These are phyloP conservation scores for Blastobotrys americana DNA, from an alignment of 805 yeast species.

Conservation along the genomic window DNA sequence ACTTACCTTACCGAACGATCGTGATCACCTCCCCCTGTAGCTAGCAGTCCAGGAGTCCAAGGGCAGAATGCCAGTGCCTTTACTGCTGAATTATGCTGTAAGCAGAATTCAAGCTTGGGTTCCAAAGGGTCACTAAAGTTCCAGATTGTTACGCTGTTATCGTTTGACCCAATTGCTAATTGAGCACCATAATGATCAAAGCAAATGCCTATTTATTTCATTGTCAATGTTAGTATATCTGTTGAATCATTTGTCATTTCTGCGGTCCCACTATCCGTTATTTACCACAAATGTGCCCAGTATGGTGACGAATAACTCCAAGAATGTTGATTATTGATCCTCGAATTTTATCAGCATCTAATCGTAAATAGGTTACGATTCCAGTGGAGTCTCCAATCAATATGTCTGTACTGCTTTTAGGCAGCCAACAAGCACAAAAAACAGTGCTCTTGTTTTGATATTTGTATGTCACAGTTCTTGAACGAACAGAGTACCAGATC, in stretches of 20 bases:
- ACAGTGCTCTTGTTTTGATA: slow-evolving; percentile 7
- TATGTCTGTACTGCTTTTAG: slow-evolving; percentile 34
- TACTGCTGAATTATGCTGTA: slow-evolving; percentile 78
- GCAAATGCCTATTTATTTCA: slow-evolving; percentile 56
- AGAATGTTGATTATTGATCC: background rate
- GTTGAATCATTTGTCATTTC: no score
- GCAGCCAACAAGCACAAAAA: slow-evolving; percentile 57
- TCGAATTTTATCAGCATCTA: background rate
- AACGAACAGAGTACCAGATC: slow-evolving; percentile 24
- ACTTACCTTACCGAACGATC: slow-evolving; percentile 51
- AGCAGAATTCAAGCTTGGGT: slow-evolving; percentile 41
- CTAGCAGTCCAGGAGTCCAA: slow-evolving; percentile 72
- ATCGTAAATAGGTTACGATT: slow-evolving; percentile 31
- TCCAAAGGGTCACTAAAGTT: slow-evolving; percentile 38
- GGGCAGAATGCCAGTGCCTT: slow-evolving; percentile 89
- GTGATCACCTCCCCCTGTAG: slow-evolving; percentile 86
- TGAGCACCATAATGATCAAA: slow-evolving; percentile 47
- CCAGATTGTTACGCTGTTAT: slow-evolving; percentile 76
- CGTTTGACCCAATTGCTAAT: slow-evolving; percentile 78
- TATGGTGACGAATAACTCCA: slow-evolving; percentile 31
- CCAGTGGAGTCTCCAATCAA: slow-evolving; percentile 65
- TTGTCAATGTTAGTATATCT: no score
- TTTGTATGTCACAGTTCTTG: slow-evolving; percentile 26
- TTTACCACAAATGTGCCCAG: slow-evolving; percentile 59
- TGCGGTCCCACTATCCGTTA: no score